Percentiles rank a stretch among this genome's conserved stretches.
Evolutionary conservation across 116 monocot genomes (phyloP).

Genomic region (Iris pallida): DNA sequence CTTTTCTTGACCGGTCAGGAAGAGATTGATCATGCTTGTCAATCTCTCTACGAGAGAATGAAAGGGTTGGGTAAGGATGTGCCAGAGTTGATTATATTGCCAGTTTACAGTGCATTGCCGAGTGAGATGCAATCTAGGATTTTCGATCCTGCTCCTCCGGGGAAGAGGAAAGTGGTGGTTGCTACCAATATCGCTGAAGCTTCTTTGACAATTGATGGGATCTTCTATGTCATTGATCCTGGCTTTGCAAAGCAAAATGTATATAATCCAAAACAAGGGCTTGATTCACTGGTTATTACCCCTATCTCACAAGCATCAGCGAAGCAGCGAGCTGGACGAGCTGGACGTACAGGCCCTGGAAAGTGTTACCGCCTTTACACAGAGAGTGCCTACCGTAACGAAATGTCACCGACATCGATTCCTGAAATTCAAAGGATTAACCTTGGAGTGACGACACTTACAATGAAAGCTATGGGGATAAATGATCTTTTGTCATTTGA

Average conservation of each 20-base stretch:
- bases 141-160: constrained; percentile 76
- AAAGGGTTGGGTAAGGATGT: constrained; percentile 85
- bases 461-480: constrained; percentile 90
- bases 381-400: constrained; percentile 83
- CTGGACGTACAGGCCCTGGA: constrained; percentile 89
- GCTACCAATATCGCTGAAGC: constrained; percentile 94
- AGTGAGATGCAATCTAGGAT: constrained; percentile 96
- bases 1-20: constrained; percentile 86
- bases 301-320: constrained; percentile 96
- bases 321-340: constrained; percentile 86
- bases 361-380: constrained; percentile 91
- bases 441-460: constrained; percentile 64
- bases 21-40: constrained; percentile 90
- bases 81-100: constrained; percentile 83
- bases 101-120: constrained; percentile 88
- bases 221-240: constrained; percentile 86
- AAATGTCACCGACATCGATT: constrained; percentile 78
- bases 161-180: constrained; percentile 87
- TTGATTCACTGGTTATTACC: constrained; percentile 82
- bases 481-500: constrained; percentile 88
- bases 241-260: constrained; percentile 90
- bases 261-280: constrained; percentile 78
- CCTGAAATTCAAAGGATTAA: constrained; percentile 92
- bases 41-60: constrained; percentile 89
- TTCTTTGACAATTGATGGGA: constrained; percentile 81